Percentiles rank a stretch among this genome's conserved stretches.
Evolutionary conservation across 2,329 filamentous ascomycete genomes (phyloP).

Genomic region (Aspergillus quadricinctus): DNA sequence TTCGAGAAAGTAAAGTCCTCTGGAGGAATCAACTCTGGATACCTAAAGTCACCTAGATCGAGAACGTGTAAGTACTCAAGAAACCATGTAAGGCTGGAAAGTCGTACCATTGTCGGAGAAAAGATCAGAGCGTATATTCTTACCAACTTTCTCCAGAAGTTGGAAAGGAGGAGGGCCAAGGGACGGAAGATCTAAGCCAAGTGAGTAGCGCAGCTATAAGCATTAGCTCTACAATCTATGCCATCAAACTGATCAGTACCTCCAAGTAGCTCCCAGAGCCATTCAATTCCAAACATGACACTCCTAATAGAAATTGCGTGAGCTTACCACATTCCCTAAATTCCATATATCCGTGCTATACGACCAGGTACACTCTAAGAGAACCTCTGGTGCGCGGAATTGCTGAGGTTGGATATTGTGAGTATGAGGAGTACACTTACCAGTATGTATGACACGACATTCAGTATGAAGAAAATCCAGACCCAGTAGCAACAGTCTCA

Average conservation of each 20-base stretch:
- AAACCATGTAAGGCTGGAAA: not conserved
- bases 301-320: not conserved
- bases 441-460: not conserved
- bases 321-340: constrained; percentile 27
- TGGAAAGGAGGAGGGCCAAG: constrained; percentile 20
- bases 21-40: not conserved
- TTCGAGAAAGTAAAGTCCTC: constrained; percentile 7
- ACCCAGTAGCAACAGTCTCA: not conserved
- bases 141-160: constrained; percentile 8
- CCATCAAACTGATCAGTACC: constrained; percentile 23
- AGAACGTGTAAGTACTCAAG: not conserved
- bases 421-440: constrained; percentile 19
- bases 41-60: constrained; percentile 1
- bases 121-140: not conserved
- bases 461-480: not conserved
- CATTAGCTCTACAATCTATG: constrained; percentile 15
- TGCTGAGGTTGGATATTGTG: constrained; percentile 40
- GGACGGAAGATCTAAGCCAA: constrained; percentile 21
- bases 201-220: constrained; percentile 20
- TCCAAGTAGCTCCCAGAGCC: constrained; percentile 31
- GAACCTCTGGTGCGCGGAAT: constrained; percentile 34
- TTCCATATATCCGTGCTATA: constrained; percentile 37
- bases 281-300: not conserved
- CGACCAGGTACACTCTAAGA: constrained; percentile 31
- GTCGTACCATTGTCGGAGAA: constrained; percentile 15